phyloP scores from a whole-genome alignment of 1,139 yeast genomes.

The Saccharomycopsis crataegensis region DNA sequence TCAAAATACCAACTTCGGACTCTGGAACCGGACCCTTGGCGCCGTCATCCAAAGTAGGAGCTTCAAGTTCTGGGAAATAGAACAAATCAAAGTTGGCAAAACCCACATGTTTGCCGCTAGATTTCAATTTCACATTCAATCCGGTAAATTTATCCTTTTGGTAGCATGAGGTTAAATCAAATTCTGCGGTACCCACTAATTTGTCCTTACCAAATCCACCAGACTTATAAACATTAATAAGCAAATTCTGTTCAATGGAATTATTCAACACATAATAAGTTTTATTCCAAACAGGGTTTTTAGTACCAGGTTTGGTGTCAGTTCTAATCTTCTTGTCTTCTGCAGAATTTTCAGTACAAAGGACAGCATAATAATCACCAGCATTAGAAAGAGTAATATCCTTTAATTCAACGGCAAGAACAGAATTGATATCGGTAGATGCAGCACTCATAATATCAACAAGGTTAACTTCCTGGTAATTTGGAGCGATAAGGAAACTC shows the following conservation, averaged over 20 bases:
- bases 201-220: conserved; percentile 46
- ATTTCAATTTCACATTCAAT: conserved; percentile 21
- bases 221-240: conserved; percentile 42
- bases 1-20: conserved; percentile 63
- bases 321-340: conserved; percentile 40
- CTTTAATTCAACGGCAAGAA: conserved; percentile 53
- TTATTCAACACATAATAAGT: conserved; percentile 53
- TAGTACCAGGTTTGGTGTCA: conserved; percentile 46
- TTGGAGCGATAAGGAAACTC: conserved; percentile 68
- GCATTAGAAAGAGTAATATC: conserved; percentile 41
- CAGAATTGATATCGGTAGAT: conserved; percentile 61
- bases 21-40: conserved; percentile 33
- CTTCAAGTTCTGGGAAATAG: conserved; percentile 19
- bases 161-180: conserved; percentile 50
- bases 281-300: conserved; percentile 59
- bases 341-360: conserved; percentile 40
- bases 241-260: conserved; percentile 49
- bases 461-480: conserved; percentile 65
- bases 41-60: conserved; percentile 24
- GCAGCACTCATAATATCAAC: conserved; percentile 61
- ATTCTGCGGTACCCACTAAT: conserved; percentile 47
- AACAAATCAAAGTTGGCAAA: conserved; percentile 10
- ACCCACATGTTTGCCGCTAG: conserved; percentile 24
- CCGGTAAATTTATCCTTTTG: conserved; percentile 39
- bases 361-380: conserved; percentile 54